Evolutionary conservation across 768 basidiomycete genomes (phyloP), one percentile per base, ranked within the genome.

Genomic region (Hygrophorus russula): DNA sequence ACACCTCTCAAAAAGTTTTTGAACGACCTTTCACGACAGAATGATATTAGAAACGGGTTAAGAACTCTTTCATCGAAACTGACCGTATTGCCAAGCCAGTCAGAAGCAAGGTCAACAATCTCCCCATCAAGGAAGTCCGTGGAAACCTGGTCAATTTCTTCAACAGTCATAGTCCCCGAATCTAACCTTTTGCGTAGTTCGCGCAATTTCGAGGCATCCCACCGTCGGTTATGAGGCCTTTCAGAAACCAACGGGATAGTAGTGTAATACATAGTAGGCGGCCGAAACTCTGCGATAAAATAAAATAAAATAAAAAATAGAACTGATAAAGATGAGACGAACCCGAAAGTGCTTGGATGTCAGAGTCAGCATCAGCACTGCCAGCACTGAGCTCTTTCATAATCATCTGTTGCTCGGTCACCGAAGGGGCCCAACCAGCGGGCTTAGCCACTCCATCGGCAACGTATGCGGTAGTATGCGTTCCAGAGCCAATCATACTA

Each of bases 41-140:
- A 33, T 4, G 4, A 35, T 2, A 17, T 36, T 51, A 10, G 48
- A 42, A 28, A 36, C 42, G 45, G 42, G 41, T 36, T 20, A 38
- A 17, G 34, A 36, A 12, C 13, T 20, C 19, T 28, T 30, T 12
- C 18, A 33, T n/a, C 20, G 34, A 19, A 32, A 55, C 78, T 46
- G 56, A 84, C 82, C 30, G 93, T 98, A 57, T 99, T 99, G 37
- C 96, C 96, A 51, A 99, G 82, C 83, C 96, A 98, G 60, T 99
- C 94, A 30, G 90, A 92, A 11, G 94, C 83, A 46, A 99, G 75
- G 59, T 93, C 90, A 11, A 94, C 91, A 48, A 90, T 86, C 59
- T 98, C 96, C 10, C 88, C 82, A 53, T 97, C 92, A 49, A 98
- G 70, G 60, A 97, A 80, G 56, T 98, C 93, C 37, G 71, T 71